Evolutionary conservation across 371 early-diverging fungal genomes (phyloP), one percentile per base, ranked within the genome.

Genomic region (Haplosporangium sp.): DNA sequence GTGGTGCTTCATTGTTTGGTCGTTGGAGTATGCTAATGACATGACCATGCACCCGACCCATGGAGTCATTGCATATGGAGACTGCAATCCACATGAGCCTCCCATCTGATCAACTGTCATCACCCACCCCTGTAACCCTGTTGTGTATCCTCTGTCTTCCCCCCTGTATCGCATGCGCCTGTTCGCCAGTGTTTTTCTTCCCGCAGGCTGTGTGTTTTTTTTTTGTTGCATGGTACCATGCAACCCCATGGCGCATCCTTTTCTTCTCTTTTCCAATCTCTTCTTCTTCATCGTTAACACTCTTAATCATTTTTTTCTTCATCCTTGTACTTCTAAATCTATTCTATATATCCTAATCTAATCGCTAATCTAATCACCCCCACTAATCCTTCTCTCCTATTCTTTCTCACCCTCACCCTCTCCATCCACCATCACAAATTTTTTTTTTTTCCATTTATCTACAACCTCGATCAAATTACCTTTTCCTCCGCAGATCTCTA

Each of bases 291-390:
- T 57, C 20, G 20, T 20, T 50, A 6, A 43, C 7, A 10, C 7
- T 55, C 18, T 7, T 64, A 37, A 55, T 55, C 55, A n/a, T 55
- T 46, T 54, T 55, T 46, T 45, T 42, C 21, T 14, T 63, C 4
- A 41, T n/a, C 53, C 40, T 21, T 43, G 45, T 51, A 13, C n/a
- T 51, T 48, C 41, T 20, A 46, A n/a, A 18, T 56, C 40, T 47
- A n/a, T 16, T 36, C 37, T 37, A 18, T 45, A 29, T 12, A 13
- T 20, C 16, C 53, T 42, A n/a, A 37, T 68, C 51, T 43, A 50
- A 57, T 56, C 20, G 16, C 18, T 56, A 51, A 52, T 52, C 58
- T 37, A n/a, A 12, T 41, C 56, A 55, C 6, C 16, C 56, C 45
- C 46, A 41, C 58, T 29, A 29, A 29, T 21, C 58, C 18, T 47